Base-by-base conservation (phyloP, 1,139 yeast genomes). In the Yamadazyma epiphylla region DNA sequence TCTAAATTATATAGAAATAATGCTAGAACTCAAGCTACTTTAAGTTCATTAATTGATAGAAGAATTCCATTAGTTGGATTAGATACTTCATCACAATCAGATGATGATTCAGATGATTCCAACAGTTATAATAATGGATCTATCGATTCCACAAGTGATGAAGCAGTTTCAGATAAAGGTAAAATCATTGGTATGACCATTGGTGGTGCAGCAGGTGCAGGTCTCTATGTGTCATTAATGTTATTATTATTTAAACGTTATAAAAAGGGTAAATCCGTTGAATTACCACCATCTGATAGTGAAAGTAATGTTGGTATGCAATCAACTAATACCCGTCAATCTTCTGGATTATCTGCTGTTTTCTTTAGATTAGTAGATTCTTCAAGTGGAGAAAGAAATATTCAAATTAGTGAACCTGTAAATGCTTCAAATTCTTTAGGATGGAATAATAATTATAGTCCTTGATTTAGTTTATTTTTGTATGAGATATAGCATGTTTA, bases 201-300 rank as follows among this genome's bases (percentile, higher is more conserved):
- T 29, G 88, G 88, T 34, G 75, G 84, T n/a, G 75, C 80, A 15
- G 72, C 74, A 16, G 91, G 89, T 32, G 74, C 80, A 35, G 61
- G 70, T 5, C 52, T 71, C 15, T 81, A 80, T 53, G 60, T 80
- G 52, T 60, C 74, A 1, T 59, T 75, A 25, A 68, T 81, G 69
- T 60, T 67, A 24, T 48, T 52, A 23, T 50, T 68, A 33, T 68
- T 68, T 54, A 63, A 55, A 45, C 55, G 59, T 41, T 63, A 47
- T 44, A 64, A 57, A 43, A 61, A 60, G 49, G 55, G 53, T 29
- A 57, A 52, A 31, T 48, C 53, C 6, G 49, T 67, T 32, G 69
- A 60, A 42, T 60, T 68, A 37, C 72, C 71, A 15, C 58, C 65
- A 25, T 56, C 69, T 9, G 74, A 68, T 45, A 46, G 60, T 22